Evolutionary conservation across 306 rosid genomes (phyloP).

Genomic region (Hippophae tibetana): DNA sequence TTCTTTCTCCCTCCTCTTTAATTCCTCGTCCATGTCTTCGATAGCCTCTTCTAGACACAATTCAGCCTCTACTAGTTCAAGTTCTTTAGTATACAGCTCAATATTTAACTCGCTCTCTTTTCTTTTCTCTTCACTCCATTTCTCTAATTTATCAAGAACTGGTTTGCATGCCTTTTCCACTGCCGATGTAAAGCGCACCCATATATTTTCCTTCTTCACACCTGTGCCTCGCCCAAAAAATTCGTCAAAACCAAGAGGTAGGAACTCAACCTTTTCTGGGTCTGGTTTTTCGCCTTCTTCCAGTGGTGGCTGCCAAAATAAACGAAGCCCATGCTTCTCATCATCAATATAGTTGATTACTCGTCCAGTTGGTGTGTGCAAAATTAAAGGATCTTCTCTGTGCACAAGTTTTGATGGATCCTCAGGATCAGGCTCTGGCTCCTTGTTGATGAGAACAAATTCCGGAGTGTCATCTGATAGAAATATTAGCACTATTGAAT

Average conservation of each 20-base stretch:
- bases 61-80: constrained; percentile 73
- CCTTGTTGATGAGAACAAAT: constrained; percentile 70
- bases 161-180: constrained; percentile 50
- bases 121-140: constrained; percentile 65
- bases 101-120: constrained; percentile 41
- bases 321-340: constrained; percentile 64
- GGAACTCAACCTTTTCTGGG: constrained; percentile 52
- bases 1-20: constrained; percentile 56
- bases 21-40: constrained; percentile 59
- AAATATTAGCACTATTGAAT: constrained; percentile 7
- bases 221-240: constrained; percentile 38
- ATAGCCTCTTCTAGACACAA: constrained; percentile 51
- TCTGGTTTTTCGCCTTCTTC: constrained; percentile 53
- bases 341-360: constrained; percentile 73
- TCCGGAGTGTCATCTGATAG: constrained; percentile 71
- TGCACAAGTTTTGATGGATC: constrained; percentile 69
- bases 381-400: constrained; percentile 69
- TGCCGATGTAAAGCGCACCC: constrained; percentile 30
- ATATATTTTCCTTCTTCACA: constrained; percentile 20
- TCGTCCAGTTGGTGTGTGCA: constrained; percentile 74
- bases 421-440: constrained; percentile 79
- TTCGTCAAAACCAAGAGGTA: constrained; percentile 82
- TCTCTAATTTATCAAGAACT: constrained; percentile 35
- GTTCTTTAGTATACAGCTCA: constrained; percentile 45
- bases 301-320: constrained; percentile 88